These are phyloP conservation scores for Sclerotinia borealis DNA, from an alignment of 2,329 filamentous ascomycete species.

Conservation along the genomic window DNA sequence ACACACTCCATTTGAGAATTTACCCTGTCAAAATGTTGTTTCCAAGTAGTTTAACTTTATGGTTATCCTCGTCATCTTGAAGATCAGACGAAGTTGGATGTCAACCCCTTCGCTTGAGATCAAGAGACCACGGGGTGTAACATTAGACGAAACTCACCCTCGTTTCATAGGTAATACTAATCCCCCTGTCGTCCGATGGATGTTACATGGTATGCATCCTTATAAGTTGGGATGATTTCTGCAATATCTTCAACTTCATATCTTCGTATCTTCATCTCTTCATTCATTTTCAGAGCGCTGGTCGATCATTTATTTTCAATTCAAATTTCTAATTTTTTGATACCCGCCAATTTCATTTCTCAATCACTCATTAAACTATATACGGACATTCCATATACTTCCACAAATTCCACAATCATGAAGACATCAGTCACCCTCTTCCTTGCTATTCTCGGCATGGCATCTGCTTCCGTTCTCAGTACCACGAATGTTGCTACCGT, in stretches of 20 bases:
- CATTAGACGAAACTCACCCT: not conserved
- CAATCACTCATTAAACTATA: not conserved
- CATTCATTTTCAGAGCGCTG: slow-evolving; percentile 15
- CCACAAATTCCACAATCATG: slow-evolving; percentile 11
- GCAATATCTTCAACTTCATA: not conserved
- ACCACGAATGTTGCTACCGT: slow-evolving; percentile 23
- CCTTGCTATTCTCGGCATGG: slow-evolving; percentile 13
- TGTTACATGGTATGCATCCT: not conserved
- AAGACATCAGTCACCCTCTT: slow-evolving; percentile 13
- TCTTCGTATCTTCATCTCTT: not conserved
- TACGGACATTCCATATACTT: not conserved
- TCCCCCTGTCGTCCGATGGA: not conserved
- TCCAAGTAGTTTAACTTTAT: not conserved
- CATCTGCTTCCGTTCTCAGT: slow-evolving; percentile 19
- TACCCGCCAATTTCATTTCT: not conserved
- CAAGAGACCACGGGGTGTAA: not conserved
- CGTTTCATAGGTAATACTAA: not conserved
- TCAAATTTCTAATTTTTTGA: not conserved
- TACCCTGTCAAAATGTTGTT: too few species aligned
- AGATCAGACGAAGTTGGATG: slow-evolving; percentile 19
- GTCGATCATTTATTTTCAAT: slow-evolving; percentile 14
- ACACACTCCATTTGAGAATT: not conserved
- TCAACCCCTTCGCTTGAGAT: slow-evolving; percentile 2
- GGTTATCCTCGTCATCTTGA: slow-evolving; percentile 6
- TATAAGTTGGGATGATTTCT: slow-evolving; percentile 16